Evolutionary conservation across 2,329 filamentous ascomycete species (phyloP).

Genomic region (Ceratocystis cacaofunesta): DNA sequence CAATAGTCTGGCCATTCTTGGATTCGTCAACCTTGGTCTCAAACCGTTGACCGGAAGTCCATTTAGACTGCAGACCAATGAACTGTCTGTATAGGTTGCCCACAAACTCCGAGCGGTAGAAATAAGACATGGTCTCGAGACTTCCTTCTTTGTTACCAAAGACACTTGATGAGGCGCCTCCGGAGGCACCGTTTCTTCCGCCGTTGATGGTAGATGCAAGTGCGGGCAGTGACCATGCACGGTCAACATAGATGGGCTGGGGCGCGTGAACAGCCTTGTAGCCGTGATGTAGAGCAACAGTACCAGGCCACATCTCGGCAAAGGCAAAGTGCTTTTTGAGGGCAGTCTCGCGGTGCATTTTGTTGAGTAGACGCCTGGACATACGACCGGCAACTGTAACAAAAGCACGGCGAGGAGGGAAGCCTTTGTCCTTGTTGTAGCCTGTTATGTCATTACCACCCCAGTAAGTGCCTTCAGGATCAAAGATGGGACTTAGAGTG

Average conservation of each 20-base stretch:
- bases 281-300: conserved; percentile 76
- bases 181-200: conserved; percentile 57
- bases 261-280: conserved; percentile 85
- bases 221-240: conserved; percentile 68
- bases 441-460: conserved; percentile 69
- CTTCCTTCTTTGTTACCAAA: conserved; percentile 83
- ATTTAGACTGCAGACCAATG: conserved; percentile 68
- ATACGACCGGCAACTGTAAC: conserved; percentile 83
- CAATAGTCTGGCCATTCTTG: conserved; percentile 34
- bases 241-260: conserved; percentile 76
- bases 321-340: conserved; percentile 81
- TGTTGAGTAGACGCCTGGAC: conserved; percentile 60
- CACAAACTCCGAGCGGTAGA: conserved; percentile 74
- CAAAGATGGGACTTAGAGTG: conserved; percentile 80
- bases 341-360: conserved; percentile 83
- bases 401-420: conserved; percentile 57
- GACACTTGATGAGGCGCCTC: conserved; percentile 56
- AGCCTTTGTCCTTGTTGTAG: conserved; percentile 50
- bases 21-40: conserved; percentile 44
- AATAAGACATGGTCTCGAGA: conserved; percentile 76
- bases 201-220: conserved; percentile 69
- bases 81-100: conserved; percentile 71
- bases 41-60: conserved; percentile 62
- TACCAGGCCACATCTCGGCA: conserved; percentile 91
- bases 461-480: conserved; percentile 80